A percentile compares a stretch with the other conserved stretches of the same genome.
These are phyloP conservation scores for Pseudoscleropodium purum DNA, from an alignment of 225 moss, liverwort and hornwort genomes.

Conservation along the genomic window DNA sequence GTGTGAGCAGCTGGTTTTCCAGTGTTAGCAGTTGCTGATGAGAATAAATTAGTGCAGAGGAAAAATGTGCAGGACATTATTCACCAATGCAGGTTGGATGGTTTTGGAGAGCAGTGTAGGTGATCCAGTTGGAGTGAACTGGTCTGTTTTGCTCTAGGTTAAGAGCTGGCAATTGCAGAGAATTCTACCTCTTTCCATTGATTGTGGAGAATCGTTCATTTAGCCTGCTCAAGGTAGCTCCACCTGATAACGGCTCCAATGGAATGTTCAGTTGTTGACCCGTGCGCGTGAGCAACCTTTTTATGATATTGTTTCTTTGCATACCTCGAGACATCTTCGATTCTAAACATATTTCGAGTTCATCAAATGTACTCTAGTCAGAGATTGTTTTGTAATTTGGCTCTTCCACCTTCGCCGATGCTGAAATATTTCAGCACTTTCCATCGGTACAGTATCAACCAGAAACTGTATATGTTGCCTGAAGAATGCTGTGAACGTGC, in stretches of 20 bases:
- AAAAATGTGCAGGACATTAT: not conserved
- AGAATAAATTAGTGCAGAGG: not conserved
- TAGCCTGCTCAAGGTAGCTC: not conserved
- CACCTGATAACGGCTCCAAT: not conserved
- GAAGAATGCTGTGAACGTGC: not conserved
- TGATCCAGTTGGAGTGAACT: not conserved
- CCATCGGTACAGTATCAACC: no score
- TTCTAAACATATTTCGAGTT: no score
- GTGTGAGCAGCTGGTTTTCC: not conserved
- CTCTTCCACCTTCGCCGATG: rapidly evolving
- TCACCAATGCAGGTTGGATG: not conserved
- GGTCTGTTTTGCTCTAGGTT: not conserved
- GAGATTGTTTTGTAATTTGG: rapidly evolving
- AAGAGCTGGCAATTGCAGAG: not conserved
- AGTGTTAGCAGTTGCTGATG: not conserved
- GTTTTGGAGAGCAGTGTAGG: no score
- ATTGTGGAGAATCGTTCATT: not conserved
- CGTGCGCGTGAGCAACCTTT: no score
- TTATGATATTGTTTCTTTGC: not conserved
- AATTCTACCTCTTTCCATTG: not conserved
- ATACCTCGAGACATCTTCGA: rapidly evolving
- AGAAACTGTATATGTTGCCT: no score
- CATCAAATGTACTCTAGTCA: no score
- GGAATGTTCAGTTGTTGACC: rapidly evolving
- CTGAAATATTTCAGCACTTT: rapidly evolving